Percentiles rank a stretch among this genome's conserved stretches.
phyloP scores from a whole-genome alignment of 1,284 basidiomycete species.

The Prillingera fragicola region DNA sequence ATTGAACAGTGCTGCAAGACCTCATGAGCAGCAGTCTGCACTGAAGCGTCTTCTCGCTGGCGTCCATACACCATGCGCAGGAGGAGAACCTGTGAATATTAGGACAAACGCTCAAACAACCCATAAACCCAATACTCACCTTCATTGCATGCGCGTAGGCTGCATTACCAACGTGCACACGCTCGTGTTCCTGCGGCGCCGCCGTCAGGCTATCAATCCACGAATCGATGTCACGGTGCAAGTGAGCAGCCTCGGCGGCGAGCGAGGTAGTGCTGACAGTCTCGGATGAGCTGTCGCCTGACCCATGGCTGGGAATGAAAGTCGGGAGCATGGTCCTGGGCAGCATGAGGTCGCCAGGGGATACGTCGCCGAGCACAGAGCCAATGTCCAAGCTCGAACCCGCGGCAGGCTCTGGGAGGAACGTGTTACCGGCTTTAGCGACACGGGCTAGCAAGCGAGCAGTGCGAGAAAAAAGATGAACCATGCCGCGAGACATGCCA shows the following conservation, averaged over 20 bases:
- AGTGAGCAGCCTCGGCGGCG: conserved; percentile 29
- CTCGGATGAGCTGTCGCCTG: too few species aligned
- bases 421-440: conserved; percentile 8
- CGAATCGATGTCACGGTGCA: conserved; percentile 43
- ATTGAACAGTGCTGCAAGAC: conserved; percentile 42
- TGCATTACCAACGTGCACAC: conserved; percentile 47
- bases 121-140: conserved; percentile 23
- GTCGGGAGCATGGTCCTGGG: too few species aligned
- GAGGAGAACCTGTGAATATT: conserved; percentile 49
- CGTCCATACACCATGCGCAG: conserved; percentile 51
- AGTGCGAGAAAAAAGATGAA: conserved; percentile 37
- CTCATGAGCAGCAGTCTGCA: conserved; percentile 44
- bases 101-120: background rate
- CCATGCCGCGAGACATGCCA: conserved; percentile 49
- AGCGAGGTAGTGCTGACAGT: conserved; percentile 13
- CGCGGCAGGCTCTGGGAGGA: conserved; percentile 23
- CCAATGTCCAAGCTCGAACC: background rate
- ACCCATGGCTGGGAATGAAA: too few species aligned
- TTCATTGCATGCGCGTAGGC: conserved; percentile 49
- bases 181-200: conserved; percentile 42
- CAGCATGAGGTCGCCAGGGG: too few species aligned
- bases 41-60: conserved; percentile 44
- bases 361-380: too few species aligned
- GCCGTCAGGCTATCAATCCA: conserved; percentile 42
- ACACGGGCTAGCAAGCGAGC: conserved; percentile 35